Evolutionary conservation across 73 alveolate species (phyloP).

Genomic region (Paramecium caudatum): DNA sequence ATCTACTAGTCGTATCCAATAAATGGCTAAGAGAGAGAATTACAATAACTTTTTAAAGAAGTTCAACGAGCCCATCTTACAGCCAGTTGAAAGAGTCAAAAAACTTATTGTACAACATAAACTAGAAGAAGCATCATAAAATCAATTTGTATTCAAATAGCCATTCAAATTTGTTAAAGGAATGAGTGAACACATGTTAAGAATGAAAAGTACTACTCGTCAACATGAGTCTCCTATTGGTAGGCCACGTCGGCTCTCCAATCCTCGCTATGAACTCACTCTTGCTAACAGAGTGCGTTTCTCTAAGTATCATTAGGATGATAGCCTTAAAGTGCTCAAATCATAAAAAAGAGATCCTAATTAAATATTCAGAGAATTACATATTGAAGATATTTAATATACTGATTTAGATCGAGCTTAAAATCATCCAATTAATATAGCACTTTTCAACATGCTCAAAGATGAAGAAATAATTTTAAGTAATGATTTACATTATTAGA

Average conservation of each 20-base stretch:
- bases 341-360: slow-evolving; percentile 28
- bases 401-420: slow-evolving; percentile 40
- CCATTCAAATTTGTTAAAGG: background rate
- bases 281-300: slow-evolving; percentile 23
- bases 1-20: background rate
- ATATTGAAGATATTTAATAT: background rate
- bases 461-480: slow-evolving; percentile 39
- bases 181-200: slow-evolving; percentile 46
- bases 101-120: slow-evolving; percentile 23
- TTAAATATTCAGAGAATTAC: background rate
- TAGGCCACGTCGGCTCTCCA: background rate
- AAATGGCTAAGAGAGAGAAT: background rate
- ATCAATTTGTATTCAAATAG: background rate
- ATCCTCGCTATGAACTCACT: slow-evolving; percentile 17
- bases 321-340: slow-evolving; percentile 11
- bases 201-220: slow-evolving; percentile 30
- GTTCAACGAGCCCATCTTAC: too few species aligned
- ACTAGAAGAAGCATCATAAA: background rate
- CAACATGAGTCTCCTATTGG: background rate
- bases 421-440: slow-evolving; percentile 33
- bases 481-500: background rate
- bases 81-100: too few species aligned
- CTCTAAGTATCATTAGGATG: slow-evolving; percentile 26
- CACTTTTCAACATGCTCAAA: slow-evolving; percentile 22
- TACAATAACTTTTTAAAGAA: slow-evolving; percentile 25